Percentiles rank a stretch among this genome's conserved stretches.
phyloP scores from a whole-genome alignment of 495 filamentous ascomycete genomes.

The Aspergillus hancockii region DNA sequence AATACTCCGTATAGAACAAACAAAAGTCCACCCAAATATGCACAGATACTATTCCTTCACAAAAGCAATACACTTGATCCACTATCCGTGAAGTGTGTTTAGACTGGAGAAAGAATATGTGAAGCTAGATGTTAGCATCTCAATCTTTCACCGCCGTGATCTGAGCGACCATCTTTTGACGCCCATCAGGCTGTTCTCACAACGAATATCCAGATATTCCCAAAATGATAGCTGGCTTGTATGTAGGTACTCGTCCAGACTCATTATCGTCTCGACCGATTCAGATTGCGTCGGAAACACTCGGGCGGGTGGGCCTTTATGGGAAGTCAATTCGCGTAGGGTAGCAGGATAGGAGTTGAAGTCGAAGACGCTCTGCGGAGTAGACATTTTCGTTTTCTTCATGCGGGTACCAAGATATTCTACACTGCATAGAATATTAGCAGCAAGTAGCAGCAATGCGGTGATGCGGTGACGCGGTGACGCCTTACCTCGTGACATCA shows the following conservation, averaged over 20 bases:
- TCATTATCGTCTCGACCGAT: not conserved
- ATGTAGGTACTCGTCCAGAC: conserved; percentile 1
- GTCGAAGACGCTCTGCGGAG: not conserved
- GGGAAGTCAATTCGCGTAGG: not conserved
- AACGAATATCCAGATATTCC: conserved; percentile 4
- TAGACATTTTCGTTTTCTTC: not conserved
- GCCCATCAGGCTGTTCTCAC: not conserved
- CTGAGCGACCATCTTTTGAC: not conserved
- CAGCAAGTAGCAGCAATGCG: not conserved
- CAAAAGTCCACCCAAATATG: too few relatives aligned
- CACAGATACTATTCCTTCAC: too few relatives aligned
- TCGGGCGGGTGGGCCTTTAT: not conserved
- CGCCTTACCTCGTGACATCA: not conserved
- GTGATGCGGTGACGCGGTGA: too few relatives aligned
- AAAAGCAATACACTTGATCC: not conserved
- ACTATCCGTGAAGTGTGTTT: not conserved
- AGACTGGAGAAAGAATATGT: not conserved
- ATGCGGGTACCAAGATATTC: conserved; percentile 1
- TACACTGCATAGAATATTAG: not conserved
- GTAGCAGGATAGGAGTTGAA: not conserved
- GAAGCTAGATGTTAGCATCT: not conserved
- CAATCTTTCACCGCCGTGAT: not conserved
- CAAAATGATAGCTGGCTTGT: not conserved
- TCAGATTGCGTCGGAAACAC: not conserved
- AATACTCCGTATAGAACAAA: not conserved